phyloP scores from a whole-genome alignment of 768 basidiomycete genomes.

The Leccinellum luteum region DNA sequence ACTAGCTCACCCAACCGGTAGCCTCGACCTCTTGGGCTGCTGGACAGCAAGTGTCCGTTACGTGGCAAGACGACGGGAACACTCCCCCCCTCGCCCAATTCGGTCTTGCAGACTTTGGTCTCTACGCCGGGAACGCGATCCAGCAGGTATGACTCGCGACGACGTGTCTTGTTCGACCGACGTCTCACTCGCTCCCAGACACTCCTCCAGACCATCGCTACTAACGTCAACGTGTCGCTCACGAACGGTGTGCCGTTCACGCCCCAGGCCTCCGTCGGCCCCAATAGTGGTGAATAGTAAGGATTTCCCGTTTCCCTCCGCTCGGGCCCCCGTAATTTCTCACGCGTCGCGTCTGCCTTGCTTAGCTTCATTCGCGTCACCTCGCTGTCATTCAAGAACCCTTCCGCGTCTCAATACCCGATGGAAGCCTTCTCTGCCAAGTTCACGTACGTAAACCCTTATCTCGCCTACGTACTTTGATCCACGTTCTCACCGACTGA shows the following conservation, averaged over 20 bases:
- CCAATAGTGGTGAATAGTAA: slow-evolving; percentile 55
- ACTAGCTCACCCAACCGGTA: slow-evolving; percentile 59
- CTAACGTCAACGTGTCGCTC: slow-evolving; percentile 51
- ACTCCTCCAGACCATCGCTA: slow-evolving; percentile 48
- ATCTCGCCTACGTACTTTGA: background rate
- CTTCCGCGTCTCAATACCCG: slow-evolving; percentile 49
- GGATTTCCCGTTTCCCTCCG: slow-evolving; percentile 11
- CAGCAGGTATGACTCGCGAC: slow-evolving; percentile 50
- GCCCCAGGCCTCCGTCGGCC: slow-evolving; percentile 50
- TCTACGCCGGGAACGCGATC: slow-evolving; percentile 61
- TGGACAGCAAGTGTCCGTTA: slow-evolving; percentile 48
- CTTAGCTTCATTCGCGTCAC: slow-evolving; percentile 76
- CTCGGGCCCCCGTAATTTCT: background rate
- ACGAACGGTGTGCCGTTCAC: slow-evolving; percentile 48
- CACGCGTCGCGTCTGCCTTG: background rate
- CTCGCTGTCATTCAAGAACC: slow-evolving; percentile 53
- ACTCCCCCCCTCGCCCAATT: slow-evolving; percentile 50
- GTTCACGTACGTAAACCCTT: slow-evolving; percentile 57
- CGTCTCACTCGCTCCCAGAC: slow-evolving; percentile 40
- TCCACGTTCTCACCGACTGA: background rate
- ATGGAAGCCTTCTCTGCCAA: slow-evolving; percentile 75
- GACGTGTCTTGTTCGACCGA: background rate
- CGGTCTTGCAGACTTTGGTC: slow-evolving; percentile 49
- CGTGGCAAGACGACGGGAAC: slow-evolving; percentile 57
- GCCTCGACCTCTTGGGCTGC: slow-evolving; percentile 43